These are phyloP conservation scores for Malus hybrid DNA, from an alignment of 331 rosid genomes.

Conservation along the genomic window DNA sequence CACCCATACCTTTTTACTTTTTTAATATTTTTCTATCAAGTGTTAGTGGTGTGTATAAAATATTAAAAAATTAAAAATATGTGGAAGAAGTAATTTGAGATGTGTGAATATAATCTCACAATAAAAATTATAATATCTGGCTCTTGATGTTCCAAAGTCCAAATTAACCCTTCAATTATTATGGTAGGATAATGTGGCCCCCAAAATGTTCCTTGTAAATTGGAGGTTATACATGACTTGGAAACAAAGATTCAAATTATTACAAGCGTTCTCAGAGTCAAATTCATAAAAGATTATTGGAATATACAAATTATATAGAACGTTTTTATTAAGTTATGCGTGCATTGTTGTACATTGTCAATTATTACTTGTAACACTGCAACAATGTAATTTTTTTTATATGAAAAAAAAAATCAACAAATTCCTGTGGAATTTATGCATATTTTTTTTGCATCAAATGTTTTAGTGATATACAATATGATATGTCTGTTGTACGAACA, in stretches of 20 bases:
- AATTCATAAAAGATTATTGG: not conserved
- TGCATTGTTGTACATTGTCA: not conserved
- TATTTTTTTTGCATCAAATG: not conserved
- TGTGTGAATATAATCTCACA: too few relatives aligned
- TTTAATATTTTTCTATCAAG: too few relatives aligned
- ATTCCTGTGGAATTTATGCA: not conserved
- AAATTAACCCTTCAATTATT: constrained; percentile 13
- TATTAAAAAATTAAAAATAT: too few relatives aligned
- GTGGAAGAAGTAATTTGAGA: too few relatives aligned
- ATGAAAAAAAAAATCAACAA: not conserved
- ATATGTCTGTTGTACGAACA: not conserved
- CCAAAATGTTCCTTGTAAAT: not conserved
- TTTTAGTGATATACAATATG: not conserved
- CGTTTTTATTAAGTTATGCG: not conserved
- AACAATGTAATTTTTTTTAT: not conserved
- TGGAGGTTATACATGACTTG: constrained; percentile 2
- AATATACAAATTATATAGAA: not conserved
- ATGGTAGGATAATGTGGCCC: not conserved
- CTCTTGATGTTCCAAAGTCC: not conserved
- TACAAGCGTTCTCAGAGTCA: not conserved
- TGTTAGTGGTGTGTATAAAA: too few relatives aligned
- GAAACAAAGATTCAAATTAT: not conserved
- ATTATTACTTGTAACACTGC: not conserved
- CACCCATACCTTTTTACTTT: too few relatives aligned
- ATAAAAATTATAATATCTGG: not conserved